These are phyloP conservation scores for Solanum medicagineum DNA, from an alignment of 257 asterid genomes.

Conservation along the genomic window DNA sequence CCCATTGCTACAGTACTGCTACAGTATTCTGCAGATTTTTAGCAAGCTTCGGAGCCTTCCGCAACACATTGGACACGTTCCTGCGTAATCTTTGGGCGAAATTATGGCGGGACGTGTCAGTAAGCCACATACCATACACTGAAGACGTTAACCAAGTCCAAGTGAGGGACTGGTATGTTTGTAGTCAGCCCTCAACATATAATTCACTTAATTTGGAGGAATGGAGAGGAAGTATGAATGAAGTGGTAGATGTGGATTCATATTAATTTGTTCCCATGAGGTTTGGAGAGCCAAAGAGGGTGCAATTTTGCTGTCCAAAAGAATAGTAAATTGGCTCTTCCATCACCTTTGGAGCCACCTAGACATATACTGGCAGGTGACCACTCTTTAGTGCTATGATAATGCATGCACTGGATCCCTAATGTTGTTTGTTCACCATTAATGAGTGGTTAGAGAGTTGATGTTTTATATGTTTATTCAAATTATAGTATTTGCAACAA, in stretches of 20 bases:
- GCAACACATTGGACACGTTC: too few relatives aligned
- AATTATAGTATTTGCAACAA: too few relatives aligned
- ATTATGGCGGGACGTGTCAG: too few relatives aligned
- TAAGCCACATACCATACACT: background rate
- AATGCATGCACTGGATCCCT: background rate
- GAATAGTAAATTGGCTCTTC: background rate
- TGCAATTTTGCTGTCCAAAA: background rate
- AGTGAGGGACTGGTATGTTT: too few relatives aligned
- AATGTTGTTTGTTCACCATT: background rate
- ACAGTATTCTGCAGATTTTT: too few relatives aligned
- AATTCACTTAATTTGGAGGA: too few relatives aligned
- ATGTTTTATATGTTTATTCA: too few relatives aligned
- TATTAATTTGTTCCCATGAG: background rate
- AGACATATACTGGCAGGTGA: background rate
- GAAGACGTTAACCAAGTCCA: too few relatives aligned
- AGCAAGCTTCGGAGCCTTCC: too few relatives aligned
- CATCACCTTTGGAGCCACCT: background rate
- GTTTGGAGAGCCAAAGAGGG: background rate
- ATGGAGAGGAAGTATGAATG: background rate
- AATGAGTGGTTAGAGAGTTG: too few relatives aligned
- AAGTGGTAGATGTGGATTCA: background rate
- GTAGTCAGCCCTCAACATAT: background rate
- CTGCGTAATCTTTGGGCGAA: too few relatives aligned
- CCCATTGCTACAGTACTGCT: too few relatives aligned
- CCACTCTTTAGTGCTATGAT: background rate